Evolutionary conservation across 306 rosid genomes (phyloP).

Genomic region (Hippophae gyantsensis): DNA sequence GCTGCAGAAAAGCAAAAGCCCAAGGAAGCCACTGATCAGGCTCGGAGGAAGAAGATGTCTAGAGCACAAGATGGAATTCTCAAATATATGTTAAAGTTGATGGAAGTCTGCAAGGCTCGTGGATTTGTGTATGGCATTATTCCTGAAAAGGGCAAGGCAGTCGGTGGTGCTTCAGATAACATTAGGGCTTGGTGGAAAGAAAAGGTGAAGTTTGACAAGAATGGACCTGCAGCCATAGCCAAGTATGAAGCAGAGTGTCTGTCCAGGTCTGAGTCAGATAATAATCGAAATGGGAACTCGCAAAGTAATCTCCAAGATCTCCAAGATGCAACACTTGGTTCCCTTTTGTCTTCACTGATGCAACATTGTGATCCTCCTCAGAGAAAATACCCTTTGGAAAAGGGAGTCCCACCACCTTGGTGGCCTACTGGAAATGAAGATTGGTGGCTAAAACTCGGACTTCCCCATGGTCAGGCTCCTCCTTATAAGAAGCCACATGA

Average conservation of each 20-base stretch:
- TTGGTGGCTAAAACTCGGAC: conserved; percentile 74
- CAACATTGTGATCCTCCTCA: too few relatives aligned
- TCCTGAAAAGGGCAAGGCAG: conserved; percentile 95
- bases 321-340: conserved; percentile 94
- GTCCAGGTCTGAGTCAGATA: conserved; percentile 65
- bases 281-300: conserved; percentile 45
- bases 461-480: conserved; percentile 61
- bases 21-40: conserved; percentile 69
- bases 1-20: conserved; percentile 81
- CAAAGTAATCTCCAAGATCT: conserved; percentile 79
- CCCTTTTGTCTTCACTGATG: conserved; percentile 86
- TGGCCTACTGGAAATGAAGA: conserved; percentile 94
- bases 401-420: conserved; percentile 87
- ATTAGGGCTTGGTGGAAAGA: conserved; percentile 99
- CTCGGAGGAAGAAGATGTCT: conserved; percentile 94
- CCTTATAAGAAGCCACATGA: conserved; percentile 97
- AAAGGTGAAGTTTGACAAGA: conserved; percentile 84
- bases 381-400: conserved; percentile 87
- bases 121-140: conserved; percentile 94
- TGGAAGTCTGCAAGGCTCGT: conserved; percentile 97
- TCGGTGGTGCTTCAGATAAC: conserved; percentile 89
- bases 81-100: conserved; percentile 90
- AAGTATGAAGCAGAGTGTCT: conserved; percentile 81
- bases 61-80: conserved; percentile 99
- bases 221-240: conserved; percentile 87